Evolutionary conservation across 257 asterid species (phyloP), one percentile per base, ranked within the genome.

Genomic region (Solanum corneliomulleri): DNA sequence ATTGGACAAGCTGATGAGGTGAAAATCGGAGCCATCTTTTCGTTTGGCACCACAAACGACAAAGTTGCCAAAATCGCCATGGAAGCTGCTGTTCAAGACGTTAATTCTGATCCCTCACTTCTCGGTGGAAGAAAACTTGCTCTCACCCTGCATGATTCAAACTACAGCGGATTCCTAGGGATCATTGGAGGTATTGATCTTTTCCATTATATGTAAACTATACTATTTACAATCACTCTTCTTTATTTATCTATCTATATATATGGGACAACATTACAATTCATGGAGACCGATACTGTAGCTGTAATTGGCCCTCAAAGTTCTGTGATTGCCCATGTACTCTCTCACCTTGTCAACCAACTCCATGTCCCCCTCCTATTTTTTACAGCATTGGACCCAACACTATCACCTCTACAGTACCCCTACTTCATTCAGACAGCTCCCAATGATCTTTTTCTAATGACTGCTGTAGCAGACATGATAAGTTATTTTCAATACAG

Each of bases 241-340:
- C 81, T 78, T 62, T 16, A 52, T 49, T 2, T 49, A 2, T 31
- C 7, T 62, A 47, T 47, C 7, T 35, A 35, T 35, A 35, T 35
- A 35, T 35, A 5, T 35, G 39, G 39, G 39, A 35, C 94, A 96
- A 97, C 98, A 14, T 84, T 96, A 91, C 93, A 92, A 89, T 94
- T 85, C 89, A 93, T 96, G 98, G 96, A 92, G 93, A 87, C 93
- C 18, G 89, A 96, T 37, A 93, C 93, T 0, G 93, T 93, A 35
- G 99, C 99, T 27, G 92, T 96, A 72, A 93, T 96, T 78, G 98
- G 99, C 56, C 99, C 99, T 69, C 99, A 96, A 89, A 86, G 87
- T 77, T 94, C 98, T n/a, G 92, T 90, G 31, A 90, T 93, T 94
- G 99, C 99, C 27, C 98, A 94, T 82, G 91, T 90, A 71, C 93